Conservation (phyloP, 768 basidiomycete genomes). For the Daedaleopsis sinensis region DNA sequence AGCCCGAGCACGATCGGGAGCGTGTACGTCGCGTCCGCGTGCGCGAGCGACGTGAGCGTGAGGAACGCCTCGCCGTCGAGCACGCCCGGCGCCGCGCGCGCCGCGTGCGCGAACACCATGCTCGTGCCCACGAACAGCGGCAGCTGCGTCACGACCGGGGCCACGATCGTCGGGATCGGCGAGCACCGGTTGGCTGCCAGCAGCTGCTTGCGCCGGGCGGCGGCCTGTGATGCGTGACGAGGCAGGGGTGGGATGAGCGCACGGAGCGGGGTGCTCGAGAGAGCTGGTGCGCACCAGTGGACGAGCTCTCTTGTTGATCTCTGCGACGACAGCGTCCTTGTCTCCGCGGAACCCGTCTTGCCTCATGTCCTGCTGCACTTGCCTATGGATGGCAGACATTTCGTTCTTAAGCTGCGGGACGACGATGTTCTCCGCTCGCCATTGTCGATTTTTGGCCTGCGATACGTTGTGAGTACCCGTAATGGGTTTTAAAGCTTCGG, state of each 20-base stretch:
- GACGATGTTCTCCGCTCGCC: constrained; percentile 62
- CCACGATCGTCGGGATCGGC: constrained; percentile 56
- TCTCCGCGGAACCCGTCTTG: constrained; percentile 55
- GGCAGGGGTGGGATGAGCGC: constrained; percentile 25
- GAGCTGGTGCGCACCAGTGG: constrained; percentile 43
- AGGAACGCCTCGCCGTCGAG: constrained; percentile 80
- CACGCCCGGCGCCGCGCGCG: constrained; percentile 58
- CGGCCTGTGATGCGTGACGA: constrained; percentile 44
- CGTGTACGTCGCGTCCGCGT: constrained; percentile 69
- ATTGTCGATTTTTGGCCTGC: constrained; percentile 64
- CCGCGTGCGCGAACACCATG: constrained; percentile 55
- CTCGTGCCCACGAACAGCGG: constrained; percentile 75
- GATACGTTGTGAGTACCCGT: not conserved
- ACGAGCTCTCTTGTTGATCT: constrained; percentile 51
- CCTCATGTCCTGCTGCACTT: constrained; percentile 52
- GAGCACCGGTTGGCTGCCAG: constrained; percentile 59
- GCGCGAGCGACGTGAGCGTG: constrained; percentile 68
- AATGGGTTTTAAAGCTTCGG: not conserved
- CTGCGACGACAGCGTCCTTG: constrained; percentile 50
- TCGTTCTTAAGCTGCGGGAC: constrained; percentile 57
- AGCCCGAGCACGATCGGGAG: constrained; percentile 75
- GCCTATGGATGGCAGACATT: constrained; percentile 42
- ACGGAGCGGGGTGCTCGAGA: not conserved
- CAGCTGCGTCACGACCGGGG: constrained; percentile 68
- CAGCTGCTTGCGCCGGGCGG: constrained; percentile 59